Percentiles rank a stretch among this genome's conserved stretches.
phyloP scores from a whole-genome alignment of 2,329 filamentous ascomycete species.

The Aspergillus persii region DNA sequence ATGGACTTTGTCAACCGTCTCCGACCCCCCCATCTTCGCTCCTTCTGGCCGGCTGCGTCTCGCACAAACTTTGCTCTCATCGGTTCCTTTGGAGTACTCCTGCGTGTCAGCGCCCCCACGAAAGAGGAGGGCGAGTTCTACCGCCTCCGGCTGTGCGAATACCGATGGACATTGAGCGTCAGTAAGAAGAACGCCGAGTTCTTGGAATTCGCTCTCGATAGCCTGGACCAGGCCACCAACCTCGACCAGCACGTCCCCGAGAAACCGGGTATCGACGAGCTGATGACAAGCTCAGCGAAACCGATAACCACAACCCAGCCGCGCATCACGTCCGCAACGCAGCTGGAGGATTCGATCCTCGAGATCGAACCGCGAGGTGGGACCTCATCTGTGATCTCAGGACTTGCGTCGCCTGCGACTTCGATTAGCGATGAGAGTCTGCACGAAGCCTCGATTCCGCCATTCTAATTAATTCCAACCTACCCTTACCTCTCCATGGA shows the following conservation, averaged over 20 bases:
- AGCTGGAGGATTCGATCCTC: slow-evolving; percentile 27
- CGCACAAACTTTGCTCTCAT: slow-evolving; percentile 83
- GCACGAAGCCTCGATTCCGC: slow-evolving; percentile 19
- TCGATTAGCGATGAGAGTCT: slow-evolving; percentile 34
- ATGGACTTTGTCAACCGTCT: slow-evolving; percentile 98
- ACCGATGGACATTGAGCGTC: slow-evolving; percentile 89
- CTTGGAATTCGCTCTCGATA: slow-evolving; percentile 67
- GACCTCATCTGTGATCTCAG: slow-evolving; percentile 38
- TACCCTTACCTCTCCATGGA: neutral
- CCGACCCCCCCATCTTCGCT: slow-evolving; percentile 77
- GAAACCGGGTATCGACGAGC: slow-evolving; percentile 60
- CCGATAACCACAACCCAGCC: slow-evolving; percentile 20
- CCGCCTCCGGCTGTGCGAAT: slow-evolving; percentile 77
- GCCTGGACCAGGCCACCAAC: slow-evolving; percentile 70
- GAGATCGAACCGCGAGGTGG: slow-evolving; percentile 23
- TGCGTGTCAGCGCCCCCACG: slow-evolving; percentile 85
- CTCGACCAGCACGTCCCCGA: slow-evolving; percentile 68
- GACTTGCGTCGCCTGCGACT: slow-evolving; percentile 38
- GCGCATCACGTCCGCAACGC: slow-evolving; percentile 8
- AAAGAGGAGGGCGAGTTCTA: slow-evolving; percentile 93
- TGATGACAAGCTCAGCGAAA: slow-evolving; percentile 35
- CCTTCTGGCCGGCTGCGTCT: slow-evolving; percentile 69
- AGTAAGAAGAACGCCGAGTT: slow-evolving; percentile 67
- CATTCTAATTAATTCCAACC: slow-evolving; percentile 4
- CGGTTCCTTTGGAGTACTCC: slow-evolving; percentile 84